Evolutionary conservation across 768 basidiomycete genomes (phyloP), one percentile per base, ranked within the genome.

Genomic region (Coprinellus aureogranulatus): DNA sequence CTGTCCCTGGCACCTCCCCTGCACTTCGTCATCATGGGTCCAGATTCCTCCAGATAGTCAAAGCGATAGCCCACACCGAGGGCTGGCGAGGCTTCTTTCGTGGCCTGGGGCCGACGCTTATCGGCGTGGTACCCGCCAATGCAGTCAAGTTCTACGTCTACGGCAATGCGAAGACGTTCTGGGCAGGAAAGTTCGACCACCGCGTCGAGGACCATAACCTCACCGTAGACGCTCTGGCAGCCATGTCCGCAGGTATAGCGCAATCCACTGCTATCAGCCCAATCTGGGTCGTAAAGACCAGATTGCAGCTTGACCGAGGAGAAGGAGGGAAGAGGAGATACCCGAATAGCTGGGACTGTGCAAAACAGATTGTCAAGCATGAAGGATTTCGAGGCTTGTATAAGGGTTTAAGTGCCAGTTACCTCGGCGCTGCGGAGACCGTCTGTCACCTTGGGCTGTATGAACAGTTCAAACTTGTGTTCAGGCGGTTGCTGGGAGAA

Each of bases 71-170:
- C 8, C 23, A 26, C 5, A 45, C 23, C 4, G 54, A 55, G 44
- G 54, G 54, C 41, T 55, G 54, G 54, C 23, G 54, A 6, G 54
- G 54, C 23, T 55, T 45, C 54, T 55, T 45, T 30, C 54, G 40
- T n/a, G 54, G 54, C 18, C 42, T 55, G 4, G 44, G 54, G 10
- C 54, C 54, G 3, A 45, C 18, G 26, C 30, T 55, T 9, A 28
- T 25, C 16, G 54, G 54, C 41, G 41, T 55, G 25, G 54, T 46
- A 9, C 54, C 54, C 30, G 54, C 25, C 3, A 34, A 4, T 39
- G 22, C 54, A 46, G 34, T 55, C 16, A 55, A 55, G 23, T 55
- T 45, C 54, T 31, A 45, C 44, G 54, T 55, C 40, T 55, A 55
- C 28, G 44, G 54, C n/a, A 55, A 46, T 27, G 41, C 54, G n/a